Base-by-base conservation (phyloP, 768 basidiomycete species). In the Collybiopsis confluens region DNA sequence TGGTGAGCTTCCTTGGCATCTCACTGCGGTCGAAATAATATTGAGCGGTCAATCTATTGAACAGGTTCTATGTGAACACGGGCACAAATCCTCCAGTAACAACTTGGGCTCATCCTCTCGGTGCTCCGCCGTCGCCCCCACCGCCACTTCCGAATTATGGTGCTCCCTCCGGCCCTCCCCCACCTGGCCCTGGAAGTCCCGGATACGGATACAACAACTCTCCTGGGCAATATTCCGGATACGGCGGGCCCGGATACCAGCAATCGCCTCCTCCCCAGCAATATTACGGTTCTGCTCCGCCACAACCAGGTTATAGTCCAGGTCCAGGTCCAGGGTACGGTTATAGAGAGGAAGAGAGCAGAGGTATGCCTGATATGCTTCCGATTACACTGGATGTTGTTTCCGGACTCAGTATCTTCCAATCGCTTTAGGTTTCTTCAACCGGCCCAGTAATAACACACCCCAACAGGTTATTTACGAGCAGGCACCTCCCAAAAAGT, bases 51-150 rank as follows among this genome's bases (percentile, higher is more conserved):
- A 36, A 15, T 37, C 3, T 55, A 36, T 13, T 37, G 21, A 37
- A 35, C 8, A 90, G 89, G 88, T 91, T 81, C 73, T 91, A 91
- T 58, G 86, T 91, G 42, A 82, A 90, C 60, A 87, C 85, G 0
- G 65, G 61, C 23, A 76, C 78, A 42, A 68, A 74, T 16, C 88
- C 88, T 3, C 84, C 86, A 0, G 74, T 77, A 18, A 81, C 85
- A 35, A 78, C 75, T 13, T 91, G 89, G 89, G 73, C 70, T 0
- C 89, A 90, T 59, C 89, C 89, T 0, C 66, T 77, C n/a, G 85
- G 83, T 3, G 73, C 80, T 4, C 67, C 75, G 3, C 66, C 72
- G 4, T 47, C 58, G 9, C 18, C 26, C 21, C 59, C 68, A 26
- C 62, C 71, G 26, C 68, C 78, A 1, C n/a, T n/a, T n/a, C 75